A percentile compares a stretch with the other conserved stretches of the same genome.
Conservation (phyloP, 2,329 filamentous ascomycete genomes). For the Exserohilum rostratum region DNA sequence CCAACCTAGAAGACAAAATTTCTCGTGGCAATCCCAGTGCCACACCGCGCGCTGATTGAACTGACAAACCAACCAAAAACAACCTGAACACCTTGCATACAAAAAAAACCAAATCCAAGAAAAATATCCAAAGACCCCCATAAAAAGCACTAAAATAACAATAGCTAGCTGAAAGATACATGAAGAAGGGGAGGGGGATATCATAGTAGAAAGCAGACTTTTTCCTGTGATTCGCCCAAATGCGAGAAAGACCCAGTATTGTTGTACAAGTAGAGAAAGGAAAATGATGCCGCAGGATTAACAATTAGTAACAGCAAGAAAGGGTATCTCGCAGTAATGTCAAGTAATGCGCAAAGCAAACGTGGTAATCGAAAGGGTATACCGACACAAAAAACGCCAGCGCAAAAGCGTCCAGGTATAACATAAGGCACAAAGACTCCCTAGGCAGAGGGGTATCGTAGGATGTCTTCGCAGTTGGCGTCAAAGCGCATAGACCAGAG, state of each 20-base stretch:
- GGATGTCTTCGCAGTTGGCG: slow-evolving; percentile 91
- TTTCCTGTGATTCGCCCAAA: slow-evolving; percentile 46
- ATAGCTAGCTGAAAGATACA: slow-evolving; percentile 24
- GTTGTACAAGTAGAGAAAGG: slow-evolving; percentile 38
- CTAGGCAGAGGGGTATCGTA: slow-evolving; percentile 60
- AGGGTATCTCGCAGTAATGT: slow-evolving; percentile 49
- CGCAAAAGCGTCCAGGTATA: slow-evolving; percentile 32
- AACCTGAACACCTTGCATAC: slow-evolving; percentile 28
- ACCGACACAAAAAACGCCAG: slow-evolving; percentile 36
- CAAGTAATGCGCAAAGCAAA: slow-evolving; percentile 34
- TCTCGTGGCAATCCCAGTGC: slow-evolving; percentile 15
- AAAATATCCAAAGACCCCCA: too few species aligned
- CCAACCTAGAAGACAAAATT: slow-evolving; percentile 24
- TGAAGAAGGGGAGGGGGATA: slow-evolving; percentile 36
- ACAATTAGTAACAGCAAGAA: slow-evolving; percentile 44
- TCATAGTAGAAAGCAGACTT: slow-evolving; percentile 45
- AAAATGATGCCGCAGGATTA: slow-evolving; percentile 48
- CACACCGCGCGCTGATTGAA: too few species aligned
- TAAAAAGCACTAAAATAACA: slow-evolving; percentile 13
- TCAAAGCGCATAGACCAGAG: slow-evolving; percentile 95
- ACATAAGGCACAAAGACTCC: slow-evolving; percentile 8
- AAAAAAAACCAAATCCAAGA: slow-evolving; percentile 10
- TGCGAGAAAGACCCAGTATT: slow-evolving; percentile 40
- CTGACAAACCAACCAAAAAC: slow-evolving; percentile 7
- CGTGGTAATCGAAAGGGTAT: slow-evolving; percentile 21